Conservation (phyloP, 2,329 filamentous ascomycete genomes). For the Sclerotinia trifoliorum region DNA sequence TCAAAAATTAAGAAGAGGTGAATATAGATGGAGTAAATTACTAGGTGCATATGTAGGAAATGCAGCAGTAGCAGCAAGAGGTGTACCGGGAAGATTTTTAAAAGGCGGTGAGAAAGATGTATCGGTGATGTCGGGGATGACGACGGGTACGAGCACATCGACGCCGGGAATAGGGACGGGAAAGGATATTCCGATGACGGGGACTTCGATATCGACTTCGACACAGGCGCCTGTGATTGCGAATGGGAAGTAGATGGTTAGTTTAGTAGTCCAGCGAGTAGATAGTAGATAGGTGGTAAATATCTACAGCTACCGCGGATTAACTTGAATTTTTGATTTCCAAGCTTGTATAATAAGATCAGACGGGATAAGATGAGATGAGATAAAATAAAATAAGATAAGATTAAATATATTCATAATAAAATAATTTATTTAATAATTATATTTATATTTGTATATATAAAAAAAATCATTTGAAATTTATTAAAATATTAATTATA, state of each 20-base stretch:
- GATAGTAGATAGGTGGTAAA: background rate
- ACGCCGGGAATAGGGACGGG: background rate
- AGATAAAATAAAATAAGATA: no score
- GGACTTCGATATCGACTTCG: background rate
- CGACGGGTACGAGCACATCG: background rate
- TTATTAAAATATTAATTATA: no score
- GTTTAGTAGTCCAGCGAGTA: background rate
- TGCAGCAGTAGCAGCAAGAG: constrained; percentile 61
- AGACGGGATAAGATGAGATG: no score
- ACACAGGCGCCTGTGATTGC: background rate
- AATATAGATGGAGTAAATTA: constrained; percentile 79
- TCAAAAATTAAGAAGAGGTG: constrained; percentile 67
- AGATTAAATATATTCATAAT: no score
- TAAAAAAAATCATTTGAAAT: no score
- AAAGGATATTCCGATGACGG: background rate
- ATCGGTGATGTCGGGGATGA: no score
- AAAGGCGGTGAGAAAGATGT: constrained; percentile 8
- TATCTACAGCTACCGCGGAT: no score
- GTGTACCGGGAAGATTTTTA: constrained; percentile 76
- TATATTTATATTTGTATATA: no score
- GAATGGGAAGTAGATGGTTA: background rate
- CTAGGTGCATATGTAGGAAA: constrained; percentile 81
- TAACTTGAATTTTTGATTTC: no score
- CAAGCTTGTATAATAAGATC: no score
- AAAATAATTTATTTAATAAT: no score